phyloP scores from a whole-genome alignment of 179 eudicot species.

The Silene noctiflora region DNA sequence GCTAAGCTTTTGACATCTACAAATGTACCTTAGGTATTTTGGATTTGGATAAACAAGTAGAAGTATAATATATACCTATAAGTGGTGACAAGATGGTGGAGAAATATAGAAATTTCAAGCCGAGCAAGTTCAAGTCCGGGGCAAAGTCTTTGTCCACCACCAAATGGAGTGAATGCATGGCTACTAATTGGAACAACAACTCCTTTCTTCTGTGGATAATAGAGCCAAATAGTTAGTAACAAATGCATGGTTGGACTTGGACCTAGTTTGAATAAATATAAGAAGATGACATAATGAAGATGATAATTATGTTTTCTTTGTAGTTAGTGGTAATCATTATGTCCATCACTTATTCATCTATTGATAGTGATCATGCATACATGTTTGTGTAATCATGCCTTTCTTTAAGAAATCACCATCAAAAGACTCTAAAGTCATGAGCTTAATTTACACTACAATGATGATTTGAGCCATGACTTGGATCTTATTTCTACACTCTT shows the following conservation, averaged over 20 bases:
- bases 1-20: too few species aligned
- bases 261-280: background rate
- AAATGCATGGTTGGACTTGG: background rate
- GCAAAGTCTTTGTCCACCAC: conserved; percentile 97
- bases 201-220: conserved; percentile 46
- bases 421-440: background rate
- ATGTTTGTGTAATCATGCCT: conserved; percentile 28
- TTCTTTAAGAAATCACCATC: conserved; percentile 5
- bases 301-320: background rate
- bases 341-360: conserved; percentile 20
- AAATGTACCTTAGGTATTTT: too few species aligned
- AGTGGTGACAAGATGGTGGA: conserved; percentile 84
- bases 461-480: background rate
- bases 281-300: conserved; percentile 10
- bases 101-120: conserved; percentile 85
- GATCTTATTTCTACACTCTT: background rate
- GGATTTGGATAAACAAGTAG: too few species aligned
- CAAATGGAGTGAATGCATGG: conserved; percentile 72
- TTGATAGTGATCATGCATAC: conserved; percentile 27
- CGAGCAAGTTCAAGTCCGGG: conserved; percentile 87
- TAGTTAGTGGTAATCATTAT: conserved; percentile 12
- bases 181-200: conserved; percentile 36
- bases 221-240: background rate
- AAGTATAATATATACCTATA: conserved; percentile 40
- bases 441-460: background rate